These are phyloP conservation scores for Malassezia sp. DNA, from an alignment of 1,284 basidiomycete genomes.

Conservation along the genomic window DNA sequence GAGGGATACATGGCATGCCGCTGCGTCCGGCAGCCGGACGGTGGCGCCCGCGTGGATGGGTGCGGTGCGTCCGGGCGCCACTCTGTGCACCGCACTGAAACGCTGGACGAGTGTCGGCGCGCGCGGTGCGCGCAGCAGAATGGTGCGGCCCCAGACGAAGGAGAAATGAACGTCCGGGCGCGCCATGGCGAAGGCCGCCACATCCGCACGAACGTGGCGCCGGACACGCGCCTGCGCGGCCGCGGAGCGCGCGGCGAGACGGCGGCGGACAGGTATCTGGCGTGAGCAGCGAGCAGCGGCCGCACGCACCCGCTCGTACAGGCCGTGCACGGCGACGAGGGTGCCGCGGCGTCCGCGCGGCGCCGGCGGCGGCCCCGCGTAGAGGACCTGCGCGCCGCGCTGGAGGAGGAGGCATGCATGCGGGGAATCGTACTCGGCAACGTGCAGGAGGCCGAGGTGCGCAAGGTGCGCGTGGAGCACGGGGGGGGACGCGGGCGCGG, in stretches of 20 bases:
- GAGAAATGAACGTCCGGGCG: too few species aligned
- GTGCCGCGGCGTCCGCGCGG: not conserved
- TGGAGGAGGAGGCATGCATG: not conserved
- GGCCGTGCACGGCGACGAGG: constrained; percentile 1
- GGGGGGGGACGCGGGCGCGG: not conserved
- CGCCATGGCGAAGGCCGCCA: too few species aligned
- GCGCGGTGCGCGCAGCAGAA: too few species aligned
- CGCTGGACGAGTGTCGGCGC: too few species aligned
- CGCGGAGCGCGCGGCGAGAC: not conserved
- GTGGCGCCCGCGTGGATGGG: not conserved
- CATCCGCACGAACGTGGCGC: not conserved
- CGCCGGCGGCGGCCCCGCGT: not conserved
- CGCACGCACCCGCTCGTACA: not conserved
- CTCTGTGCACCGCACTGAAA: not conserved
- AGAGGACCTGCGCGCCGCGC: constrained; percentile 1
- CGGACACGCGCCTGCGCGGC: not conserved
- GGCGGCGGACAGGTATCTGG: too few species aligned
- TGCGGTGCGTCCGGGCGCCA: not conserved
- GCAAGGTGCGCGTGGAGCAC: not conserved
- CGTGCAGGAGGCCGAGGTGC: constrained; percentile 1
- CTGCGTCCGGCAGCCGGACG: too few species aligned
- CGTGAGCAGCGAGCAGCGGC: too few species aligned
- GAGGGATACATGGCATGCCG: not conserved
- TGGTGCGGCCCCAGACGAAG: too few species aligned
- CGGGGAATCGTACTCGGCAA: not conserved